Evolutionary conservation across 768 basidiomycete genomes (phyloP), one percentile per base, ranked within the genome.

Genomic region (Wakefieldia striispora): DNA sequence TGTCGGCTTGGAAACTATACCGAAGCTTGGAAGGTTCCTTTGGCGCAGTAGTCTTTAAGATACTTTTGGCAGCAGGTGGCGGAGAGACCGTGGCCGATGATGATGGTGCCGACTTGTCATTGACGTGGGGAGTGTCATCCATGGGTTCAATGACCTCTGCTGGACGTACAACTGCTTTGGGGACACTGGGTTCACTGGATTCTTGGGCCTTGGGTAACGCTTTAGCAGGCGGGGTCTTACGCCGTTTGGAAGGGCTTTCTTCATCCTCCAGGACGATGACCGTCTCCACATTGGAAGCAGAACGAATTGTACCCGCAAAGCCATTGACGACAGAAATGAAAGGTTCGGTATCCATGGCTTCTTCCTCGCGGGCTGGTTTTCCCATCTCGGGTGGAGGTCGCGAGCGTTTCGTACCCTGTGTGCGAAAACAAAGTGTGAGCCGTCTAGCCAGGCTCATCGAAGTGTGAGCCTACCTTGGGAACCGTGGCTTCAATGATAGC

Each of bases 21-120:
- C 88, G 80, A 49, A 91, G 73, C 61, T 89, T 90, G 50, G 88
- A 89, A 2, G 88, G 87, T 47, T 87, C 85, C 61, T 83, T 87
- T 1, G 88, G 88, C 9, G 77, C 76, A 23, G 73, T 79, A 3
- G 77, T 68, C 62, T 83, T 86, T 36, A 67, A 35, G n/a, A 34
- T 33, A 40, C 60, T 49, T 40, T 67, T 68, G 8, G 62, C 50
- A 34, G 40, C 51, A 14, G 61, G 31, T n/a, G 61, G 50, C 1
- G 61, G 62, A 47, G 56, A 71, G n/a, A 51, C 14, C 4, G 50
- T 47, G 20, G 42, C 19, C 6, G 47, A 26, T 8, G 35, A 27
- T 13, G 49, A 20, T 23, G 45, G 20, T 40, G 40, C 50, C 17
- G 21, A 40, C 48, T 55, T 64, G 47, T 47, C 55, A 54, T 57